phyloP scores from a whole-genome alignment of 768 basidiomycete species.

The Rhizopogon sp. region DNA sequence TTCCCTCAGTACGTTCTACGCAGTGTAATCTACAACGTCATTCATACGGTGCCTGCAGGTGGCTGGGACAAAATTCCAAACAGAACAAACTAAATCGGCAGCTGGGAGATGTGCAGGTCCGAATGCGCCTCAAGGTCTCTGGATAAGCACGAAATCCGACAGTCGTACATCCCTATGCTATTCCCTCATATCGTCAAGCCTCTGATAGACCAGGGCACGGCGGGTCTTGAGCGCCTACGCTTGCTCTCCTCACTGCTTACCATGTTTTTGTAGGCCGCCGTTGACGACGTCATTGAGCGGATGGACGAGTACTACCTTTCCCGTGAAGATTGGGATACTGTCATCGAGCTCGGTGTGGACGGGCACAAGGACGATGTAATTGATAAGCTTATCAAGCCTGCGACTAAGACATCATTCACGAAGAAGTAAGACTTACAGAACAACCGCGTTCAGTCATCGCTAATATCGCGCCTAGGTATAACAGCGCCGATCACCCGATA shows the following conservation, averaged over 20 bases:
- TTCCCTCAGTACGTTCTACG: slow-evolving; percentile 74
- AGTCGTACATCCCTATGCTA: slow-evolving; percentile 87
- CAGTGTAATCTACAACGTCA: neutral
- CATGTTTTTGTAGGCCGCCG: slow-evolving; percentile 49
- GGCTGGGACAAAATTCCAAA: slow-evolving; percentile 98
- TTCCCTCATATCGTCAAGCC: slow-evolving; percentile 79
- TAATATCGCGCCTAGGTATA: slow-evolving; percentile 58
- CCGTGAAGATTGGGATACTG: slow-evolving; percentile 95
- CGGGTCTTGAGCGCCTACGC: slow-evolving; percentile 35
- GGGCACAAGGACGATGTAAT: slow-evolving; percentile 68
- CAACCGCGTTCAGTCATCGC: neutral
- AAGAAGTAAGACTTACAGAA: slow-evolving; percentile 53
- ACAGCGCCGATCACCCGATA: slow-evolving; percentile 84
- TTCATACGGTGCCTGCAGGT: slow-evolving; percentile 42
- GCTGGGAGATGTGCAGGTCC: slow-evolving; percentile 86
- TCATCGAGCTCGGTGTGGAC: slow-evolving; percentile 90
- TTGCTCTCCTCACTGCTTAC: slow-evolving; percentile 1
- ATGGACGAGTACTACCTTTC: slow-evolving; percentile 96
- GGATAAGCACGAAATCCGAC: slow-evolving; percentile 89
- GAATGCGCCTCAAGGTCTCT: slow-evolving; percentile 92
- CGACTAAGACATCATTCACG: slow-evolving; percentile 83
- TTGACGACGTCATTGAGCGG: slow-evolving; percentile 74
- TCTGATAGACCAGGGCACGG: slow-evolving; percentile 66
- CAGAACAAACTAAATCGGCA: slow-evolving; percentile 76
- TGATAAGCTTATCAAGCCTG: slow-evolving; percentile 77